Evolutionary conservation across 257 asterid species (phyloP).

Genomic region (Euphrasia confusa): DNA sequence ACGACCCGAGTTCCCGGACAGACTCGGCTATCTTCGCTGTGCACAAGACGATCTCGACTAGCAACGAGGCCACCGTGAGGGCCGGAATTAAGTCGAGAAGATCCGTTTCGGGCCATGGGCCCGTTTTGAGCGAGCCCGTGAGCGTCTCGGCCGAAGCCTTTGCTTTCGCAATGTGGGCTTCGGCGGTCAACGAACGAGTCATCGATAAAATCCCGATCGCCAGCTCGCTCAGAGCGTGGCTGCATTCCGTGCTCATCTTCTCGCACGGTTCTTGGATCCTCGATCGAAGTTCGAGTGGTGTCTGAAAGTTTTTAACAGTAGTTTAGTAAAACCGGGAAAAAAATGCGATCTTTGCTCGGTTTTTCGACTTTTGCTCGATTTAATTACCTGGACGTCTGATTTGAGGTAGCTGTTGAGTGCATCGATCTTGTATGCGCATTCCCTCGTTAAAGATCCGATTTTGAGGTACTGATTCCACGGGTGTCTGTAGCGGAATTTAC

Average conservation of each 20-base stretch:
- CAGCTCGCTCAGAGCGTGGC: constrained; percentile 39
- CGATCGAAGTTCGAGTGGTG: constrained; percentile 30
- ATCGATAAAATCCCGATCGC: constrained; percentile 37
- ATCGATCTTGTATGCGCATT: constrained; percentile 54
- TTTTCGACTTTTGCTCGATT: no score
- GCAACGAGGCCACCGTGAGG: constrained; percentile 45
- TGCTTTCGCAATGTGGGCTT: constrained; percentile 28
- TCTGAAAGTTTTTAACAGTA: no score
- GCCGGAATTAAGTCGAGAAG: constrained; percentile 32
- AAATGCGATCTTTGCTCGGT: no score
- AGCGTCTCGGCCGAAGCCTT: constrained; percentile 35
- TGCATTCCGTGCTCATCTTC: constrained; percentile 44
- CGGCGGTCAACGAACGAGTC: constrained; percentile 29
- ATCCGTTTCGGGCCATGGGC: constrained; percentile 34
- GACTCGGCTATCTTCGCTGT: constrained; percentile 40
- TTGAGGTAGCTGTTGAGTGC: constrained; percentile 42
- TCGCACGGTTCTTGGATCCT: constrained; percentile 40
- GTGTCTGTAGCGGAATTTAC: constrained; percentile 48
- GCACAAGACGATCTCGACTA: constrained; percentile 42
- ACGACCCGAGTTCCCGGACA: constrained; percentile 41
- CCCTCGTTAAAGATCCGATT: constrained; percentile 43
- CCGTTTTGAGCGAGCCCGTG: constrained; percentile 19
- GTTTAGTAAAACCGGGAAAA: no score
- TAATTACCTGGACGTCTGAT: constrained; percentile 41
- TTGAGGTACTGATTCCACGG: constrained; percentile 67